Conservation (phyloP, 1,139 yeast genomes). For the Hemisphaericaspora lyxosophila region DNA sequence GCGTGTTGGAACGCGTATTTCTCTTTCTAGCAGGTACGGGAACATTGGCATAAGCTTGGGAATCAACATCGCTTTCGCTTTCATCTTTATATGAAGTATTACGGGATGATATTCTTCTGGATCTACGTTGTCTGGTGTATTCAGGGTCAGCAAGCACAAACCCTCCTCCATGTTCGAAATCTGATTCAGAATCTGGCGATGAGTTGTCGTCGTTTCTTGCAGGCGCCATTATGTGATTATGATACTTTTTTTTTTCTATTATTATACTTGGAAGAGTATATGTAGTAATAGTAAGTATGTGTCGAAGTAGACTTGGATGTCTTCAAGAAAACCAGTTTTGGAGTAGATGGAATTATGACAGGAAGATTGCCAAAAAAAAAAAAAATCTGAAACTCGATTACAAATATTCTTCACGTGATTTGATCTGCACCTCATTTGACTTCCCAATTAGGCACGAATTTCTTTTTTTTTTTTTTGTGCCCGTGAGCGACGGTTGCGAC, state of each 20-base stretch:
- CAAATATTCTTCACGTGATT: background rate
- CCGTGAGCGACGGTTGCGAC: too few species aligned
- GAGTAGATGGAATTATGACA: too few species aligned
- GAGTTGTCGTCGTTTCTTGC: constrained; percentile 3
- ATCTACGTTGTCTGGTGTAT: constrained; percentile 13
- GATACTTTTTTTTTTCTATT: background rate
- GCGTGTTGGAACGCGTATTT: constrained; percentile 19
- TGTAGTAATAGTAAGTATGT: too few species aligned
- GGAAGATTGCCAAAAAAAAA: background rate
- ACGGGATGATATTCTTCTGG: constrained; percentile 18
- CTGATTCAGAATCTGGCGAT: constrained; percentile 9
- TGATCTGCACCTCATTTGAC: constrained; percentile 1
- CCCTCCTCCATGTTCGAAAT: constrained; percentile 37
- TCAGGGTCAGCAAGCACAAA: constrained; percentile 38
- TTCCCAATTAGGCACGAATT: constrained; percentile 2
- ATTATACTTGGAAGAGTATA: too few species aligned
- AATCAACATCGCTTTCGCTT: constrained; percentile 17
- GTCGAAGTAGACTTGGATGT: too few species aligned
- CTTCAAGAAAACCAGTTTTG: too few species aligned
- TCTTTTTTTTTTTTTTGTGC: too few species aligned
- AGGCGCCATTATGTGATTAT: constrained; percentile 7
- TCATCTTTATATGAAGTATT: constrained; percentile 24
- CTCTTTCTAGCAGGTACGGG: constrained; percentile 14
- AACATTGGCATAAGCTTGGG: constrained; percentile 14
- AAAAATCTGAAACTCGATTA: background rate